Percentiles rank a stretch among this genome's conserved stretches.
Evolutionary conservation across 2,329 filamentous ascomycete species (phyloP).

Genomic region (Hyphodiscus sp.): DNA sequence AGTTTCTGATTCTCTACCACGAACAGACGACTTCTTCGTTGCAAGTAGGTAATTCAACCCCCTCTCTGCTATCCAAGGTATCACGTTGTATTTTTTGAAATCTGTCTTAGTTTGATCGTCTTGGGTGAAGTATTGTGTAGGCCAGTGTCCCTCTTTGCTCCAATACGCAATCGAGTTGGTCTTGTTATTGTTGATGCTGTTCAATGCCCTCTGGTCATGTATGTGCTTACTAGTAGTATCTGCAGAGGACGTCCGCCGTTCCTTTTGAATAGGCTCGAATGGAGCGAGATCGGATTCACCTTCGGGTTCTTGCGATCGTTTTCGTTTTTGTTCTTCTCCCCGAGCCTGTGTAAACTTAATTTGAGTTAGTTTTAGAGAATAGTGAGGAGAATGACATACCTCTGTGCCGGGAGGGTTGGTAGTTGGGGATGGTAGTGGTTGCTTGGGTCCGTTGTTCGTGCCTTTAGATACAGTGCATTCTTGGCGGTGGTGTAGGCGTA

Average conservation of each 20-base stretch:
- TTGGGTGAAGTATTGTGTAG: slow-evolving; percentile 26
- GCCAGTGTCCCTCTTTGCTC: slow-evolving; percentile 22
- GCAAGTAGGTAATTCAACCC: background rate
- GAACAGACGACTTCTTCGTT: background rate
- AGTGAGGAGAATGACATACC: background rate
- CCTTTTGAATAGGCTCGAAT: slow-evolving; percentile 15
- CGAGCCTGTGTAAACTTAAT: background rate
- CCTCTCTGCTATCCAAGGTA: slow-evolving; percentile 5
- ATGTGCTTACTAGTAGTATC: slow-evolving; percentile 7
- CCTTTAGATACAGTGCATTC: too few species aligned
- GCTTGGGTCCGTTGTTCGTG: background rate
- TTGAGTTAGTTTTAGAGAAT: slow-evolving; percentile 1
- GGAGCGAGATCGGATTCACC: background rate
- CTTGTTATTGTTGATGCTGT: slow-evolving; percentile 10
- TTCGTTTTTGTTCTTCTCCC: slow-evolving; percentile 3
- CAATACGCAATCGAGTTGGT: slow-evolving; percentile 26
- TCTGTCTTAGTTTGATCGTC: too few species aligned
- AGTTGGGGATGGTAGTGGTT: background rate
- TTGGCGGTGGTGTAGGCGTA: too few species aligned
- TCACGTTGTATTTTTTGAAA: too few species aligned
- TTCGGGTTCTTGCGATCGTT: slow-evolving; percentile 1
- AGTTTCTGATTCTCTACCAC: background rate
- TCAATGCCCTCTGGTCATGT: slow-evolving; percentile 10
- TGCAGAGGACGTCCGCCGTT: slow-evolving; percentile 11
- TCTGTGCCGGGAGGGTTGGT: background rate